Evolutionary conservation across 345 rosid species (phyloP).

Genomic region (Camelina sativa): DNA sequence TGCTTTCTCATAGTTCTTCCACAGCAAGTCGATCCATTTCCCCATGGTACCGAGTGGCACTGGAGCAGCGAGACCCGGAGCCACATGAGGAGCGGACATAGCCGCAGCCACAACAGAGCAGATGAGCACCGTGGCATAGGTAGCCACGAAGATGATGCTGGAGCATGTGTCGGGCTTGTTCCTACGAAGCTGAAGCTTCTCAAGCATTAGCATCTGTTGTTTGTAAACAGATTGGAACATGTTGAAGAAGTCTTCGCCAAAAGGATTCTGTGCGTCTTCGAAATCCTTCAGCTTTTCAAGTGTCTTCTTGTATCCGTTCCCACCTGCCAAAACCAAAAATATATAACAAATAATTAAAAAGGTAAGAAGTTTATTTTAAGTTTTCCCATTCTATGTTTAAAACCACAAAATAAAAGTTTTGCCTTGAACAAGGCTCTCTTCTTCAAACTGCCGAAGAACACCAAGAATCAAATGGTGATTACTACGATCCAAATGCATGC

Average conservation of each 20-base stretch:
- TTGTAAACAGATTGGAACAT: slow-evolving; percentile 74
- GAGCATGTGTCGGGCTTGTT: slow-evolving; percentile 75
- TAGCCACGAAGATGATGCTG: slow-evolving; percentile 68
- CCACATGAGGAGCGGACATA: slow-evolving; percentile 80
- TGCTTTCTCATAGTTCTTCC: slow-evolving; percentile 75
- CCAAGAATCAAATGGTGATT: slow-evolving; percentile 64
- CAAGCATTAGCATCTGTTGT: slow-evolving; percentile 72
- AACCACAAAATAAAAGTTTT: neutral
- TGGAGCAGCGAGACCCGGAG: slow-evolving; percentile 79
- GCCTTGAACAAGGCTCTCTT: slow-evolving; percentile 50
- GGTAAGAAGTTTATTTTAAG: too few relatives aligned
- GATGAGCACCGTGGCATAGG: slow-evolving; percentile 72
- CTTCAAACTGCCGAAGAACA: slow-evolving; percentile 79
- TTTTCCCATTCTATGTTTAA: too few relatives aligned
- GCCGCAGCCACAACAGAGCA: slow-evolving; percentile 91
- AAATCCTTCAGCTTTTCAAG: slow-evolving; percentile 75
- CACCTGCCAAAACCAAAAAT: slow-evolving; percentile 33
- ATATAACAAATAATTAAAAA: neutral
- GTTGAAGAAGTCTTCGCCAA: slow-evolving; percentile 68
- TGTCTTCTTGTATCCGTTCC: slow-evolving; percentile 54
- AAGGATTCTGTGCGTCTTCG: slow-evolving; percentile 70
- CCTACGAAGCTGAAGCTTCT: slow-evolving; percentile 69
- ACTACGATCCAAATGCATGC: slow-evolving; percentile 65
- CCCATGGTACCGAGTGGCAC: slow-evolving; percentile 79
- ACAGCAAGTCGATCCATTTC: slow-evolving; percentile 80